Evolutionary conservation across 305 asterid species (phyloP), one percentile per base, ranked within the genome.

Genomic region (Ajuga reptans): DNA sequence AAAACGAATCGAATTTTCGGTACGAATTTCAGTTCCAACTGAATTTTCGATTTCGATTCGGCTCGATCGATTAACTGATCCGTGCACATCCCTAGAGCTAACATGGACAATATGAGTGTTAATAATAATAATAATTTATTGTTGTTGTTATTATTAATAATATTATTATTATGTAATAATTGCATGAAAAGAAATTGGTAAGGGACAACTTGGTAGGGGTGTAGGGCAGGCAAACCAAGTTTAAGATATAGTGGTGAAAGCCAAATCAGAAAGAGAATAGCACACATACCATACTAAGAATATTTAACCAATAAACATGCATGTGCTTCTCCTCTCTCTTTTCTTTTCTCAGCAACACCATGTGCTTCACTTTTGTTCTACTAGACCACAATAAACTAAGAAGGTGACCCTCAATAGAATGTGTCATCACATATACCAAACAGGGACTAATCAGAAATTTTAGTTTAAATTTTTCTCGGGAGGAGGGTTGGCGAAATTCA

Each of bases 191-290:
- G 74, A 17, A 43, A 63, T 54, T 69, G 51, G 29, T 37, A 78
- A 2, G 27, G 27, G 27, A 21, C 27, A 17, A 43, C 53, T 54
- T 69, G 51, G 29, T 37, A 78, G 36, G 36, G 36, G 4, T 1
- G 75, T 42, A 73, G 73, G 80, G 43, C 79, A 72, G 33, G 63
- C 64, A 67, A 67, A 72, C 77, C 78, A 74, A 66, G 58, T 73
- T 10, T 63, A 68, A 71, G 81, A 72, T 73, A 71, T 71, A 71
- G 67, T 69, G 56, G 53, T 60, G 78, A 33, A 74, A 56, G 4
- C 41, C 47, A 39, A 77, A 60, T 67, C 73, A 52, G 57, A 10
- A 57, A 61, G 15, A 56, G 5, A 60, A 57, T 4, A 56, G 33
- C 42, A 36, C 58, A 57, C 61, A 45, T 52, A 65, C 67, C 37